phyloP scores from a whole-genome alignment of 345 rosid species.

The Jatropha curcas region DNA sequence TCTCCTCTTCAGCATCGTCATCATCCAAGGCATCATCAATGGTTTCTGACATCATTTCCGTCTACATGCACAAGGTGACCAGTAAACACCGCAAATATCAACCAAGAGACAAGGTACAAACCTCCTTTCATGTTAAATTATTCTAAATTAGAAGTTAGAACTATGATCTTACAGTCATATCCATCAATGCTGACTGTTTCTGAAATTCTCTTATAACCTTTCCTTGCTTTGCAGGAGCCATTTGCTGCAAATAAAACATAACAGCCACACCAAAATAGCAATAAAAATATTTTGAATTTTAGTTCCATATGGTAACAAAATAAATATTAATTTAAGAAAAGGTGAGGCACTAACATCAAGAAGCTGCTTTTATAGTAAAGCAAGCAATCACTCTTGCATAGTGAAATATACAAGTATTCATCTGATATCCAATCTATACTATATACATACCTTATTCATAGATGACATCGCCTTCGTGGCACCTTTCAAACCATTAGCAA shows the following conservation, averaged over 20 bases:
- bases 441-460: conserved; percentile 61
- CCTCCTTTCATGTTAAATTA: neutral
- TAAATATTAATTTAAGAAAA: neutral
- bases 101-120: conserved; percentile 13
- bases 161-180: conserved; percentile 78
- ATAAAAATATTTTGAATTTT: neutral
- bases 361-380: conserved; percentile 8
- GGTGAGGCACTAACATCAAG: neutral
- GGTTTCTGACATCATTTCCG: conserved; percentile 94
- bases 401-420: conserved; percentile 1
- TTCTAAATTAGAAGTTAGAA: conserved; percentile 10
- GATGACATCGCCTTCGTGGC: conserved; percentile 90
- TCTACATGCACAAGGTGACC: conserved; percentile 45
- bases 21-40: conserved; percentile 85
- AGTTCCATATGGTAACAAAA: neutral
- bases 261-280: neutral
- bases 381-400: conserved; percentile 6
- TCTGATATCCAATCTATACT: neutral
- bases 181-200: conserved; percentile 93
- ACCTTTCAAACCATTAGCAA: conserved; percentile 86
- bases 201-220: conserved; percentile 79
- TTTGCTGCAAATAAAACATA: conserved; percentile 57
- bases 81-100: conserved; percentile 18
- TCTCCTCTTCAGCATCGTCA: conserved; percentile 96
- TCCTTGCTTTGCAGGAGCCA: conserved; percentile 92